Evolutionary conservation across 108 stramenopile species (phyloP).

Genomic region (Asterionellopsis glacialis): DNA sequence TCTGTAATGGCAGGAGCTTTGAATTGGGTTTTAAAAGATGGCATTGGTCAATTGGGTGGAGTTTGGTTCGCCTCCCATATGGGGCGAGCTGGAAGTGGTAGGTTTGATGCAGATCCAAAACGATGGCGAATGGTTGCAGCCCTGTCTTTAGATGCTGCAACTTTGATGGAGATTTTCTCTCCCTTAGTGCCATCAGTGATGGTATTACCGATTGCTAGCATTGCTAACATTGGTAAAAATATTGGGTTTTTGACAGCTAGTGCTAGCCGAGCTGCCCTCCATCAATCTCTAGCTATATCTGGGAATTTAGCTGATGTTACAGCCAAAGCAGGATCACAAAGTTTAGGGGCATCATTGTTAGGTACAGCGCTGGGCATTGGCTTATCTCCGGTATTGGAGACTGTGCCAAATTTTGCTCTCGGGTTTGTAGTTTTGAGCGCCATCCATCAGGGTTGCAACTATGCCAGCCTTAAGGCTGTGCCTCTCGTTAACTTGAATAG

Average conservation of each 20-base stretch:
- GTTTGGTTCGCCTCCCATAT: slow-evolving; percentile 85
- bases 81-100: slow-evolving; percentile 42
- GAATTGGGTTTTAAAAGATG: slow-evolving; percentile 84
- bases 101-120: slow-evolving; percentile 87
- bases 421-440: slow-evolving; percentile 54
- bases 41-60: slow-evolving; percentile 86
- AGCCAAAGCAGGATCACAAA: slow-evolving; percentile 92
- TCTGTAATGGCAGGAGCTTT: slow-evolving; percentile 89
- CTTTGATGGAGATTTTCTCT: slow-evolving; percentile 80
- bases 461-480: slow-evolving; percentile 67
- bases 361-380: slow-evolving; percentile 89
- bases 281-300: slow-evolving; percentile 70
- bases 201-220: slow-evolving; percentile 80
- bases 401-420: slow-evolving; percentile 34
- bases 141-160: slow-evolving; percentile 78
- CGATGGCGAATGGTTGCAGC: slow-evolving; percentile 88
- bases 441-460: slow-evolving; percentile 75
- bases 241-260: slow-evolving; percentile 89
- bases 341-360: slow-evolving; percentile 78
- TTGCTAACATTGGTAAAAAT: slow-evolving; percentile 97
- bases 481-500: slow-evolving; percentile 75
- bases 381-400: slow-evolving; percentile 50
- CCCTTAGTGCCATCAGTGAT: slow-evolving; percentile 69
- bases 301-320: slow-evolving; percentile 96
- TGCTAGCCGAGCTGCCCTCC: slow-evolving; percentile 91